Conservation (phyloP, 345 rosid genomes). For the Schrenkiella parvula region DNA sequence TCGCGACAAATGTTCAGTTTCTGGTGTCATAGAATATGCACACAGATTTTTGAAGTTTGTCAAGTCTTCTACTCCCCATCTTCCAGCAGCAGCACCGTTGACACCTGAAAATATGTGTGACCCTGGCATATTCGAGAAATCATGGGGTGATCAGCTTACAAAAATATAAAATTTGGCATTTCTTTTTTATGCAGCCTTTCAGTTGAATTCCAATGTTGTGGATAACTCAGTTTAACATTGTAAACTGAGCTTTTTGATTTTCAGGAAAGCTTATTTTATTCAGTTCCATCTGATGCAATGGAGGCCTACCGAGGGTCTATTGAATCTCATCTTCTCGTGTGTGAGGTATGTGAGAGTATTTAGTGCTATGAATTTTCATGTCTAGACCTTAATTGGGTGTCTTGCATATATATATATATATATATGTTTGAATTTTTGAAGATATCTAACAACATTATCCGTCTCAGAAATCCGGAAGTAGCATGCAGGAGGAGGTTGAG, state of each 20-base stretch:
- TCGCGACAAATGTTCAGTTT: constrained; percentile 31
- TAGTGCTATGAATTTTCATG: constrained; percentile 8
- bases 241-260: constrained; percentile 23
- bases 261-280: constrained; percentile 93
- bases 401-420: neutral
- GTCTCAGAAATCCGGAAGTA: constrained; percentile 65
- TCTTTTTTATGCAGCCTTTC: constrained; percentile 13
- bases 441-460: constrained; percentile 11
- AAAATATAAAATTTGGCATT: constrained; percentile 52
- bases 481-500: constrained; percentile 79
- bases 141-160: constrained; percentile 69
- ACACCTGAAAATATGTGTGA: constrained; percentile 63
- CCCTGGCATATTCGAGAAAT: constrained; percentile 44
- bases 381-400: neutral
- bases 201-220: neutral
- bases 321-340: constrained; percentile 51
- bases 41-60: constrained; percentile 56
- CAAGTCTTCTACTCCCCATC: constrained; percentile 40
- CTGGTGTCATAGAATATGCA: constrained; percentile 61
- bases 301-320: constrained; percentile 69
- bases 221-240: neutral
- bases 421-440: neutral
- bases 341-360: constrained; percentile 25
- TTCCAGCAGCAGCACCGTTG: constrained; percentile 55
- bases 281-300: constrained; percentile 76